Base-by-base conservation (phyloP, 73 alveolate genomes). In the Paramecium sonneborni region DNA sequence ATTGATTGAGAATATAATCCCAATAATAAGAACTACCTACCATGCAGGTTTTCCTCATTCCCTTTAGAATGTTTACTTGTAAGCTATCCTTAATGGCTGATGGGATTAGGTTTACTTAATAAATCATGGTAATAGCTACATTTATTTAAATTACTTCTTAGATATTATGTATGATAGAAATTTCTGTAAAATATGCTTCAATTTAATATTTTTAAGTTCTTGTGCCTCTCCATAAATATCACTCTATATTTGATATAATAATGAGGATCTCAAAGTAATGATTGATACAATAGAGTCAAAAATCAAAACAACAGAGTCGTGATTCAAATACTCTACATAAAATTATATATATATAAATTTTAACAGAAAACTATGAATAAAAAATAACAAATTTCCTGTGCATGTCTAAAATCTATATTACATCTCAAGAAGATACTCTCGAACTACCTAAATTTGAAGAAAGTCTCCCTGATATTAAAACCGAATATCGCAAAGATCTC, bases 211-310 rank as follows among this genome's bases (percentile, higher is more conserved):
- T n/a, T n/a, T n/a, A n/a, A n/a, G 94, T 44, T 68, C 91, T 20
- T 88, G 94, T 21, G 28, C 38, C 0, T 21, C 69, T 24, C 85
- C 90, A 9, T 7, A 30, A 58, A 88, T 88, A 14, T 24, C 85
- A 7, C 69, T 88, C 38, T 88, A 69, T 72, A 11, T 43, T 1
- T 5, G 94, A 44, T 88, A 69, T 34, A 88, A 67, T 67, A 85
- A 70, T 28, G 48, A 88, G 38, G 94, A 79, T 41, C 26, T 79
- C 6, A 3, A 43, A 26, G 74, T 2, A 5, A 72, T 72, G 86
- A 3, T 35, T 18, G 24, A 12, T 28, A 34, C 2, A 20, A 9
- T 72, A 38, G 55, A 72, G 44, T 35, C 58, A 1, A 72, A 72
- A 38, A 15, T 37, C 7, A 38, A 38, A 72, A 35, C 86, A 72